phyloP scores from a whole-genome alignment of 345 rosid genomes.

The Gossypium australe region DNA sequence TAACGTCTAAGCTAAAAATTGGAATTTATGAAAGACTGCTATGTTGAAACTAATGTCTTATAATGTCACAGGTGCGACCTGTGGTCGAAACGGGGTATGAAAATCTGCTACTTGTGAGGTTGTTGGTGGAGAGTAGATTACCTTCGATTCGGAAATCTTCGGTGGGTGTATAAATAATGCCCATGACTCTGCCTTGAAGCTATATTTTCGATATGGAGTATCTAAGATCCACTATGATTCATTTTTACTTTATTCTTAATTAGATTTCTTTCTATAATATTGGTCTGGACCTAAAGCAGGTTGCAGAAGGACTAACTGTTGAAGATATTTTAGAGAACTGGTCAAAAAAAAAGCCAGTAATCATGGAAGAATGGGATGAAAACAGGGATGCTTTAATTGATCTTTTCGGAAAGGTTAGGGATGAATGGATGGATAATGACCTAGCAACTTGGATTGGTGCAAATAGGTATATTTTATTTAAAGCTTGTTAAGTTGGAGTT shows the following conservation, averaged over 20 bases:
- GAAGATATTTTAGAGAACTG: slow-evolving; percentile 68
- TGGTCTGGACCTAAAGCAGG: slow-evolving; percentile 37
- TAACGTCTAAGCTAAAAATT: neutral
- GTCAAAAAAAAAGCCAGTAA: slow-evolving; percentile 70
- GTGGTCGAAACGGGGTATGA: slow-evolving; percentile 97
- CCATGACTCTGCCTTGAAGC: neutral
- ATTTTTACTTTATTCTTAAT: neutral
- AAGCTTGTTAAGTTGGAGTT: neutral
- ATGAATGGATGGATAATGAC: slow-evolving; percentile 80
- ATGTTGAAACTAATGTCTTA: slow-evolving; percentile 10
- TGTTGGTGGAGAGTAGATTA: slow-evolving; percentile 65
- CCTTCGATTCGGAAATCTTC: slow-evolving; percentile 69
- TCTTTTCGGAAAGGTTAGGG: slow-evolving; percentile 84
- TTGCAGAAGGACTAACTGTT: slow-evolving; percentile 62
- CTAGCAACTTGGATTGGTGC: slow-evolving; percentile 85
- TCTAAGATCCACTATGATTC: slow-evolving; percentile 7
- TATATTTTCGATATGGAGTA: slow-evolving; percentile 2
- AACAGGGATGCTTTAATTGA: slow-evolving; percentile 55
- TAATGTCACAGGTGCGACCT: slow-evolving; percentile 67
- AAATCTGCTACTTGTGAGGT: slow-evolving; percentile 67
- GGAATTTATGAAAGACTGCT: neutral
- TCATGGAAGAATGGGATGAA: slow-evolving; percentile 82
- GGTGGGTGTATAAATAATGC: slow-evolving; percentile 37
- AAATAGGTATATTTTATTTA: slow-evolving; percentile 53
- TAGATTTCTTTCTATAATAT: neutral